A percentile compares a stretch with the other conserved stretches of the same genome.
Evolutionary conservation across 1,284 basidiomycete species (phyloP).

Genomic region (Cryptococcus maquisensis): DNA sequence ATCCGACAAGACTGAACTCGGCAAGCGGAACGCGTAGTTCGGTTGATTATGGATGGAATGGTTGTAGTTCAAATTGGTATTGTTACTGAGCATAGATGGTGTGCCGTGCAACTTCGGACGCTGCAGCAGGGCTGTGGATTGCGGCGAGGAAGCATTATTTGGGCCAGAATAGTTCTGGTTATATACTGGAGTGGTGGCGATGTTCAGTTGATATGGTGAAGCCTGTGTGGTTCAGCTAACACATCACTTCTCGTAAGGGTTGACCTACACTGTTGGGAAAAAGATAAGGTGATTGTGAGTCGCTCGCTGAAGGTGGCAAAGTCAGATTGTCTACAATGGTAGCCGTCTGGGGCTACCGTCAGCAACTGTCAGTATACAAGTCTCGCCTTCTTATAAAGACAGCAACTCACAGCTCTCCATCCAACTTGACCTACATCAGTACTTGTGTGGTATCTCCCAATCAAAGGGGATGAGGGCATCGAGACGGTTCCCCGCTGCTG

Average conservation of each 20-base stretch:
- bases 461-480: constrained; percentile 19
- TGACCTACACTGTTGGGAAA: not conserved
- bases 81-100: no score
- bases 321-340: constrained; percentile 6
- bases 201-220: no score
- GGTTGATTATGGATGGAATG: no score
- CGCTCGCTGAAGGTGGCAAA: not conserved
- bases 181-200: no score
- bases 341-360: constrained; percentile 12
- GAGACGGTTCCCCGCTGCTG: constrained; percentile 20
- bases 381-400: not conserved
- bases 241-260: not conserved
- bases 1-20: no score
- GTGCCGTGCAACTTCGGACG: no score
- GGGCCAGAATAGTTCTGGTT: no score
- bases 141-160: no score
- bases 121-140: no score
- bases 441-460: not conserved
- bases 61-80: no score
- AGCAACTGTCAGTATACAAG: not conserved
- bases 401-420: not conserved
- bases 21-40: no score
- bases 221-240: no score
- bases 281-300: not conserved
- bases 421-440: not conserved